Conservation (phyloP, 78 protist species). For the Emiliania huxleyi region DNA sequence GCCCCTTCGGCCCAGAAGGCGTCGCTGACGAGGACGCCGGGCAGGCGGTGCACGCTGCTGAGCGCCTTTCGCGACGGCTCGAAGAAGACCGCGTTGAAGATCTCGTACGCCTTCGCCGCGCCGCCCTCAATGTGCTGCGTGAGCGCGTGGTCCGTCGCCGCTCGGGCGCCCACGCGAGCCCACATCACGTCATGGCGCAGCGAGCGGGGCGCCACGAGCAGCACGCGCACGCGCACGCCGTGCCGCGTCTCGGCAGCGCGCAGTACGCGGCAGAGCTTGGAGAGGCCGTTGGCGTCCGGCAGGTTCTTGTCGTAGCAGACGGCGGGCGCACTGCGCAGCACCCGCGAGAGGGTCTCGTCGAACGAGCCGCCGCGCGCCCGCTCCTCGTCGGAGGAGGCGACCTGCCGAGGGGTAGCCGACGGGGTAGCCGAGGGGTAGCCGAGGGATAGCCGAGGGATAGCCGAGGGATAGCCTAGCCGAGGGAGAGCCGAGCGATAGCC, state of each 20-base stretch:
- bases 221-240: neutral
- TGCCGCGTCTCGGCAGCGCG: neutral
- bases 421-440: too few relatives aligned
- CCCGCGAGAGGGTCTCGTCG: neutral
- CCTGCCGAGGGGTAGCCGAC: too few relatives aligned
- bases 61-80: neutral
- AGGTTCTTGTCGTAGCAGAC: slow-evolving; percentile 10
- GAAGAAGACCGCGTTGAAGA: neutral
- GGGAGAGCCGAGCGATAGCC: too few relatives aligned
- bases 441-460: too few relatives aligned
- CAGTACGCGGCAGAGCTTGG: neutral
- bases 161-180: neutral
- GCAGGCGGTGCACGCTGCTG: neutral
- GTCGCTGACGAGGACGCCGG: neutral
- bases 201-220: neutral
- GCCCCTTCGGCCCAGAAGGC: neutral
- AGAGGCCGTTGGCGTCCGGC: neutral
- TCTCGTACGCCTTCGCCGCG: neutral
- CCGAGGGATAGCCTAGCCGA: too few relatives aligned
- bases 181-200: neutral
- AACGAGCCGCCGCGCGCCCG: neutral
- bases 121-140: neutral
- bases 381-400: neutral
- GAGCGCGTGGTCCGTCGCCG: neutral
- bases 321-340: neutral